Evolutionary conservation across 1,139 yeast species (phyloP).

Genomic region (Scheffersomyces insectosa): DNA sequence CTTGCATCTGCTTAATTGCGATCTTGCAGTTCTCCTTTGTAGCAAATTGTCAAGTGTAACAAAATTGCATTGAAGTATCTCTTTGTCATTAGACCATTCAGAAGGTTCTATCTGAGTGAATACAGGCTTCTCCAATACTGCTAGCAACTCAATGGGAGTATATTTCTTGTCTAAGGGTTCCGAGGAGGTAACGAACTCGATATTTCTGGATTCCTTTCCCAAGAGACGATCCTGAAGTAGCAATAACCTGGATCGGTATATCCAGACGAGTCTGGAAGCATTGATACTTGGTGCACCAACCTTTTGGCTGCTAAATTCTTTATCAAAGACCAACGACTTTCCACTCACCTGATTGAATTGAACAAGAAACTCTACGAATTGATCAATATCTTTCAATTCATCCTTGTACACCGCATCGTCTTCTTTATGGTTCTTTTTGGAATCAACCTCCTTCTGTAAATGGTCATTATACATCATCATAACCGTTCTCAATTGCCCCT

Average conservation of each 20-base stretch:
- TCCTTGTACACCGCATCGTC: neutral
- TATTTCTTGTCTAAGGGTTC: neutral
- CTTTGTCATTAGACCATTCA: neutral
- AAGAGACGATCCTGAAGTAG: no score
- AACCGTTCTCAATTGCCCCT: constrained; percentile 8
- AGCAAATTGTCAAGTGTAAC: constrained; percentile 15
- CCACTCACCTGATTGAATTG: constrained; percentile 28
- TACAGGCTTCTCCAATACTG: constrained; percentile 19
- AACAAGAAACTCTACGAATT: constrained; percentile 16
- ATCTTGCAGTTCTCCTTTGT: constrained; percentile 30
- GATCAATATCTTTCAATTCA: constrained; percentile 1
- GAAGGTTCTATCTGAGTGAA: constrained; percentile 12
- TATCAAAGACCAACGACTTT: constrained; percentile 16
- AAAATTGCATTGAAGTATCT: constrained; percentile 2
- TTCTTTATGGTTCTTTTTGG: neutral
- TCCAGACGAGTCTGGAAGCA: no score
- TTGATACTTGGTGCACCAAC: no score
- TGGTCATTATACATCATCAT: neutral
- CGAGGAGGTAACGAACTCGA: no score
- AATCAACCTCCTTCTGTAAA: neutral
- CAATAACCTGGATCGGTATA: no score
- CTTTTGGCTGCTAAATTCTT: neutral
- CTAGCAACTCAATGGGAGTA: constrained; percentile 8
- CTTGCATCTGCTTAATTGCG: constrained; percentile 41
- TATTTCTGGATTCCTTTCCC: no score